Base-by-base conservation (phyloP, 441 rosid genomes). In the Brassica hybrid region DNA sequence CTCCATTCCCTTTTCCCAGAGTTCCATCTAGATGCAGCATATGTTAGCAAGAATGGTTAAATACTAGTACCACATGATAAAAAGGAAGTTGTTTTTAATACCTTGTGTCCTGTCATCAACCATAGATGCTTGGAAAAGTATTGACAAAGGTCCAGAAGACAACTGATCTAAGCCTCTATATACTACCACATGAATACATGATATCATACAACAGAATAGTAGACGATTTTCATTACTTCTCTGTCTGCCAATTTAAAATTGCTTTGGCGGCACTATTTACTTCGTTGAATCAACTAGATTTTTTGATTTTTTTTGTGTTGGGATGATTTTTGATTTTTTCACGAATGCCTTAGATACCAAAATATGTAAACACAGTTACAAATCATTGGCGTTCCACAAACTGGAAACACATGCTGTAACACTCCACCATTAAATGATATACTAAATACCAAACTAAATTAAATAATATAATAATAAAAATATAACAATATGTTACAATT, bases 71-170 rank as follows among this genome's bases (percentile, higher is more conserved):
- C 34, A 30, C 34, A 30, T 30, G 34, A 30, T 30, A 30, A 30
- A 30, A 30, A 30, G 34, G 34, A 30, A 30, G 34, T 30, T 30
- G 34, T 30, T 30, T 30, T 30, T 30, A 32, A 10, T 86, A 93
- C 97, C 91, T 54, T 85, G 76, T 83, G 77, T 86, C 69, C 84
- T 72, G 74, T 88, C 88, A 80, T 86, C 88, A 71, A 79, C 80
- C 23, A 76, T 65, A 6, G 97, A 87, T 65, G 94, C 63, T 80
- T 90, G 90, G 77, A 96, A 84, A 82, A 96, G 93, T 74, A 91
- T 96, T 72, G 96, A 85, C 76, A 94, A 85, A 56, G 99, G 98
- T 57, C 97, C 97, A 14, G 88, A 84, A 50, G 97, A 92, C 73
- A 96, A 80, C 79, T 88, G 85, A 72, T 92, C 89, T 69, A 96